Base-by-base conservation (phyloP, 768 basidiomycete genomes). In the Cystobasidium onofrii region DNA sequence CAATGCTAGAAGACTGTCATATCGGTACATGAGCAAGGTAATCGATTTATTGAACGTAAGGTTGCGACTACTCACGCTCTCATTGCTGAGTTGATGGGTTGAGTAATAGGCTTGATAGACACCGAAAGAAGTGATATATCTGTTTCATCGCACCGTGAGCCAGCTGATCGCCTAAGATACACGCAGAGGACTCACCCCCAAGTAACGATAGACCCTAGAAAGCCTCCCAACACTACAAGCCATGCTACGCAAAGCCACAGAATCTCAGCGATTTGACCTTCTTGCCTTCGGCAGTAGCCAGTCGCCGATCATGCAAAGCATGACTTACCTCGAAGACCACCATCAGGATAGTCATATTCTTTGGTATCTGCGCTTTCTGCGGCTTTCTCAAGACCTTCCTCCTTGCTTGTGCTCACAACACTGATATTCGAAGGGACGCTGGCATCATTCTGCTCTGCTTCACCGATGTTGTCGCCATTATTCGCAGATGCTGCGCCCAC, bases 91-190 rank as follows among this genome's bases (percentile, higher is more conserved):
- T 33, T 77, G 76, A 50, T 77, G 9, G 0, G 60, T 50, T 10
- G 64, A 55, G 50, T 78, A 78, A 63, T 78, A 75, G 0, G 54
- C 71, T 50, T 78, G 78, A 43, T 67, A 78, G 9, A 76, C 76
- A 0, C 78, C 76, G 25, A 54, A 76, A 0, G 52, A 39, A 29
- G 76, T 76, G 7, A 76, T 75, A 46, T 64, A 76, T 62, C 71
- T 74, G 69, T 23, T 36, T 43, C 31, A 20, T 7, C 18, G 9
- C 6, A 41, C 15, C 23, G 15, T 20, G 17, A 66, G n/a, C 64
- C 64, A 64, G 43, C 33, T 18, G 63, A 13, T 10, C 13, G 12
- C 12, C 20, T 12, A 27, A 39, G 12, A 39, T 34, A 20, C 29
- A 27, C 15, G 13, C 27, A 6, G 23, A 13, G 6, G 27, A 44